Evolutionary conservation across 345 rosid genomes (phyloP).

Genomic region (Nasturtium officinale): DNA sequence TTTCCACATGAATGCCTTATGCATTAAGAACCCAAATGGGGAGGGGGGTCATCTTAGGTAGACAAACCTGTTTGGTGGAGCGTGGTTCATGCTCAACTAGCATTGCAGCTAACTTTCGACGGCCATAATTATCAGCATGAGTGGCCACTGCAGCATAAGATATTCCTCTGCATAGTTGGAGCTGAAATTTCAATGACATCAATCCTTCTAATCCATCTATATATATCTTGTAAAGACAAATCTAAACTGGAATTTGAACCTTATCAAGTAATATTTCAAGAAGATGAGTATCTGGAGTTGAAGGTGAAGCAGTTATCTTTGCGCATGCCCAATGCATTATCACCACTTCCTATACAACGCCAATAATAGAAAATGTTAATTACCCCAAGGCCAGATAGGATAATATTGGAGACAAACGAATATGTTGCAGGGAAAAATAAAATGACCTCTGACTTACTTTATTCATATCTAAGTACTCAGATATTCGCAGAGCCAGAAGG

Average conservation of each 20-base stretch:
- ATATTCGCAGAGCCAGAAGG: conserved; percentile 82
- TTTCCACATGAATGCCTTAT: background rate
- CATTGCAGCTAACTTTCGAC: conserved; percentile 95
- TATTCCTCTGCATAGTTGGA: conserved; percentile 81
- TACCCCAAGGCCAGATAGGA: background rate
- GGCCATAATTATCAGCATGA: conserved; percentile 93
- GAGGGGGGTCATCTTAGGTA: conserved; percentile 20
- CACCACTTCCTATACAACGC: conserved; percentile 73
- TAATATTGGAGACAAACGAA: background rate
- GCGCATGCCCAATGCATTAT: conserved; percentile 99
- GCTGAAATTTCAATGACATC: conserved; percentile 58
- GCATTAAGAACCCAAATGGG: background rate
- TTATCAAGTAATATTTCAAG: conserved; percentile 92
- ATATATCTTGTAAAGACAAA: conserved; percentile 4
- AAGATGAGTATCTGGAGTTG: conserved; percentile 82
- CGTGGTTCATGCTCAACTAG: conserved; percentile 97
- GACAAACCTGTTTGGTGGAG: conserved; percentile 77
- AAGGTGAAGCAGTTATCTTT: conserved; percentile 86
- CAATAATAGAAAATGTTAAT: conserved; percentile 19
- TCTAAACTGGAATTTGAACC: conserved; percentile 50
- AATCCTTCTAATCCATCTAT: conserved; percentile 4
- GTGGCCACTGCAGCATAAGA: conserved; percentile 99
- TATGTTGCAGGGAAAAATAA: background rate
- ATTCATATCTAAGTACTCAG: conserved; percentile 90
- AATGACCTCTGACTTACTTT: conserved; percentile 57